Conservation (phyloP, 2,329 filamentous ascomycete species). For the Sclerotinia nivalis region DNA sequence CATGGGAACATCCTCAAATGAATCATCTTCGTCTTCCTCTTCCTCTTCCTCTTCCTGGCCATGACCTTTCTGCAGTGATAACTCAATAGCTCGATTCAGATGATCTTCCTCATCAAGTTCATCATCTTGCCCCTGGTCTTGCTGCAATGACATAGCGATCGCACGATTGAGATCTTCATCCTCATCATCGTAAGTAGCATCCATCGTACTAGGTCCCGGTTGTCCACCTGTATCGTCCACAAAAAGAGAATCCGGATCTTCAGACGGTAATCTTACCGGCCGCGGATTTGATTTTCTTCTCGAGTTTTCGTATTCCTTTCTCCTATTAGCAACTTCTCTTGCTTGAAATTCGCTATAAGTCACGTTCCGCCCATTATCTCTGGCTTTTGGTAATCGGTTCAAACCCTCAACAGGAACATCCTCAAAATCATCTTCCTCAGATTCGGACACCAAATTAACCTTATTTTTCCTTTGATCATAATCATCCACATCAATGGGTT, state of each 20-base stretch:
- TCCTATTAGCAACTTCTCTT: constrained; percentile 35
- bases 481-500: constrained; percentile 88
- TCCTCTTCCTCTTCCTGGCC: constrained; percentile 42
- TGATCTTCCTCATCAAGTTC: constrained; percentile 69
- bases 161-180: constrained; percentile 24
- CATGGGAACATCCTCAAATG: constrained; percentile 53
- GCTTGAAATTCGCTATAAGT: constrained; percentile 36
- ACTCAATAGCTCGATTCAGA: constrained; percentile 75
- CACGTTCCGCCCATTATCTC: constrained; percentile 28
- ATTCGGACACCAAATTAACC: constrained; percentile 57
- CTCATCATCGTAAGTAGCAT: constrained; percentile 16
- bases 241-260: constrained; percentile 38
- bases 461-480: constrained; percentile 56
- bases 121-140: constrained; percentile 28
- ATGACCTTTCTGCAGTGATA: constrained; percentile 74
- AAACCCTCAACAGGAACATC: constrained; percentile 43
- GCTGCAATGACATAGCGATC: constrained; percentile 66
- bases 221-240: constrained; percentile 31
- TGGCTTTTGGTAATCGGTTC: constrained; percentile 41
- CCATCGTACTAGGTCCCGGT: constrained; percentile 23
- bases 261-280: constrained; percentile 26
- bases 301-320: constrained; percentile 30
- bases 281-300: constrained; percentile 24
- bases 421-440: constrained; percentile 57
- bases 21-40: constrained; percentile 41